phyloP scores from a whole-genome alignment of 2,329 filamentous ascomycete genomes.

The Cordyceps fumosorosea region DNA sequence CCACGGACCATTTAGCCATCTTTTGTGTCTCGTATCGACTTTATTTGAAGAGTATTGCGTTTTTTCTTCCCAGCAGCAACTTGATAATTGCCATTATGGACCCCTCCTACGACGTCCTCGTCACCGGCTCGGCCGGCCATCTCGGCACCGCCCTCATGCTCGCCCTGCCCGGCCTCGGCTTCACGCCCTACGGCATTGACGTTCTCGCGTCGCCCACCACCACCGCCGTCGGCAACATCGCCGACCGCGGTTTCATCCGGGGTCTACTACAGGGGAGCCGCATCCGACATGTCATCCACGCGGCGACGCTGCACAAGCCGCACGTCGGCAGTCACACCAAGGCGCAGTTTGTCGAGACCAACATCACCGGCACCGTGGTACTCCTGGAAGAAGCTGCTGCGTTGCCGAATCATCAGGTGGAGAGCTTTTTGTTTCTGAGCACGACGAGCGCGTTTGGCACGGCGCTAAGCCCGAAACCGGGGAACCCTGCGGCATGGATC shows the following conservation, averaged over 20 bases:
- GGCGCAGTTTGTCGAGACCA: constrained; percentile 36
- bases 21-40: no score
- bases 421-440: constrained; percentile 39
- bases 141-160: constrained; percentile 41
- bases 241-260: constrained; percentile 28
- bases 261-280: constrained; percentile 25
- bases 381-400: constrained; percentile 36
- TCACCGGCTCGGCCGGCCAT: constrained; percentile 41
- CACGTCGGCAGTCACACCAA: constrained; percentile 40
- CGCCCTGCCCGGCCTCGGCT: constrained; percentile 30
- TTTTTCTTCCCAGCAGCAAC: no score
- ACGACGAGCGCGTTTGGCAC: constrained; percentile 40
- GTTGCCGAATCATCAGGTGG: constrained; percentile 19
- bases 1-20: no score
- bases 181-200: constrained; percentile 37
- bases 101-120: constrained; percentile 29
- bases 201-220: constrained; percentile 33
- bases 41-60: no score
- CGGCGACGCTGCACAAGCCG: constrained; percentile 42
- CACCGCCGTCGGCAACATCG: constrained; percentile 30
- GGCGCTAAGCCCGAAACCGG: constrained; percentile 30
- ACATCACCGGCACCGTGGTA: constrained; percentile 36
- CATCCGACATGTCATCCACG: constrained; percentile 37
- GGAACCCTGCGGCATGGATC: constrained; percentile 37
- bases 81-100: neutral